A percentile compares a stretch with the other conserved stretches of the same genome.
These are phyloP conservation scores for Globisporangium irregulare DNA, from an alignment of 352 stramenopile genomes.

Conservation along the genomic window DNA sequence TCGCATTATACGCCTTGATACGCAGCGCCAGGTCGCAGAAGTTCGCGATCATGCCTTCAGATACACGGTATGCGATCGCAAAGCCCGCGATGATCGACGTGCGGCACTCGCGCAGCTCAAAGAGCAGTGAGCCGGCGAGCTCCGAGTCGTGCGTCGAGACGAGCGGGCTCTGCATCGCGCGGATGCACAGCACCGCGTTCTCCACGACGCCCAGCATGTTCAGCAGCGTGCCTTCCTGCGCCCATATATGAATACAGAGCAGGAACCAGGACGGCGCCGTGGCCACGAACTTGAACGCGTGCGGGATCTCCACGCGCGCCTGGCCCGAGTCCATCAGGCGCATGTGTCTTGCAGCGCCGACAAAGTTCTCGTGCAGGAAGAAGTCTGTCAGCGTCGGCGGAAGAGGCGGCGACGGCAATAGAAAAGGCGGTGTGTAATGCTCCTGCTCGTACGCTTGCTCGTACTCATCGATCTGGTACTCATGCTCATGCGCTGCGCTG, in stretches of 20 bases:
- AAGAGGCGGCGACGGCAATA: constrained; percentile 1
- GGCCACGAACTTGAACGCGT: constrained; percentile 29
- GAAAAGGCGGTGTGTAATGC: background rate
- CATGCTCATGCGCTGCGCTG: background rate
- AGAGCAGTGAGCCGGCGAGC: constrained; percentile 44
- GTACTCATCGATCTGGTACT: background rate
- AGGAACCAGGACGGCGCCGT: constrained; percentile 38
- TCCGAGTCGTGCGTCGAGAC: constrained; percentile 29
- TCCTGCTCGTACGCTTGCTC: constrained; percentile 4
- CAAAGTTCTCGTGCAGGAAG: constrained; percentile 27
- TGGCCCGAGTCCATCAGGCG: constrained; percentile 33
- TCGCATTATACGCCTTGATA: constrained; percentile 28
- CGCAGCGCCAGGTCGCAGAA: constrained; percentile 33
- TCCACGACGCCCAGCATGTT: constrained; percentile 15
- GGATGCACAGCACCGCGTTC: constrained; percentile 23
- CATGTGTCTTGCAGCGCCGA: constrained; percentile 30
- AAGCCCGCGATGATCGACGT: constrained; percentile 42
- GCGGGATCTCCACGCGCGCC: constrained; percentile 27
- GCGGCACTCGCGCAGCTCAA: constrained; percentile 29
- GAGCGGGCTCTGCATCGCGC: constrained; percentile 15
- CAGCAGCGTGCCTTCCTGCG: constrained; percentile 1
- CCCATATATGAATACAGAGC: constrained; percentile 31
- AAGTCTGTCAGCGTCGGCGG: constrained; percentile 25
- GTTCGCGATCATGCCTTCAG: constrained; percentile 19
- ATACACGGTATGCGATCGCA: constrained; percentile 38